Percentiles rank a stretch among this genome's conserved stretches.
phyloP scores from a whole-genome alignment of 2,329 filamentous ascomycete genomes.

The Claviceps sp. region DNA sequence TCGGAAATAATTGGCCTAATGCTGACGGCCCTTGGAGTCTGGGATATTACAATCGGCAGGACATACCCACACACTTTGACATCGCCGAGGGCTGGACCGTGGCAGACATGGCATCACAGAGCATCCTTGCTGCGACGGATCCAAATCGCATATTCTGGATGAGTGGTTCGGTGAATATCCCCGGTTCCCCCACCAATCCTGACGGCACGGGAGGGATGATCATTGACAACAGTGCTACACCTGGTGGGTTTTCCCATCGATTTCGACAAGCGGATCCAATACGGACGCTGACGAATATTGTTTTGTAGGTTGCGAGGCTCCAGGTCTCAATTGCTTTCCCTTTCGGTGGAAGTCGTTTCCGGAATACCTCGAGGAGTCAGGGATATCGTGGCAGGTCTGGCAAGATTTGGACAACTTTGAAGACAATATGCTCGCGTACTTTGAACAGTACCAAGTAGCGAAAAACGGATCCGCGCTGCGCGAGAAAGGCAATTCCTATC shows the following conservation, averaged over 20 bases:
- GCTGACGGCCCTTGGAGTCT: constrained; percentile 15
- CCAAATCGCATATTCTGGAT: constrained; percentile 28
- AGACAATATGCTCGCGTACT: constrained; percentile 37
- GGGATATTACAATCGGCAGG: constrained; percentile 35
- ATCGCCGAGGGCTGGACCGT: constrained; percentile 40
- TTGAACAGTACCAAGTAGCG: constrained; percentile 9
- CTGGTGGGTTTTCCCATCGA: constrained; percentile 4
- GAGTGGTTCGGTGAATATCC: constrained; percentile 33
- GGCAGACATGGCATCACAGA: constrained; percentile 10
- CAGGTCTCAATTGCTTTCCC: constrained; percentile 34
- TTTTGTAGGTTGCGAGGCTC: constrained; percentile 22
- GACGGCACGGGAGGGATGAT: constrained; percentile 30
- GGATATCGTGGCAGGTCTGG: constrained; percentile 36
- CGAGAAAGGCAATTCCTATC: constrained; percentile 22
- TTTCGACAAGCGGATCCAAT: too few relatives aligned
- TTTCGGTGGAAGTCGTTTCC: constrained; percentile 37
- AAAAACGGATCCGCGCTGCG: constrained; percentile 7
- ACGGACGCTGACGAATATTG: background rate
- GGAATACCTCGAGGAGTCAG: constrained; percentile 32
- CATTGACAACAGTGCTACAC: constrained; percentile 29
- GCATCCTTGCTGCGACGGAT: constrained; percentile 22
- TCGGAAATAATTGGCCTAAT: constrained; percentile 37
- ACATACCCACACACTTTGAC: constrained; percentile 39
- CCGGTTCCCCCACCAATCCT: constrained; percentile 19
- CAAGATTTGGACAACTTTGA: constrained; percentile 36